A percentile compares a stretch with the other conserved stretches of the same genome.
Conservation (phyloP, 495 filamentous ascomycete genomes). For the Glonium stellatum region DNA sequence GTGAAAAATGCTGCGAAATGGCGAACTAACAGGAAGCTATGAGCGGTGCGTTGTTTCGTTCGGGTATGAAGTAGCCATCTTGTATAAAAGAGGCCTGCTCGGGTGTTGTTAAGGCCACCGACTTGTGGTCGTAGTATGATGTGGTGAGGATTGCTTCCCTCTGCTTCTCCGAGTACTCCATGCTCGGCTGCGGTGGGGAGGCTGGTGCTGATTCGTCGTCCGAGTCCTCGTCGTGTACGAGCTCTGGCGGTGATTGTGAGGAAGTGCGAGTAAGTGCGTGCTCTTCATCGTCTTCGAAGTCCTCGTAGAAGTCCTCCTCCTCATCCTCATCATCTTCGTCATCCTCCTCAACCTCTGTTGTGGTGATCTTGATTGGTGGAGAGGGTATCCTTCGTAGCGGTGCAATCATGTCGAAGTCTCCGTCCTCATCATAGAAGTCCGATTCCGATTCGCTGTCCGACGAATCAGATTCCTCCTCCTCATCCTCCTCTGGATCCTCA, state of each 20-base stretch:
- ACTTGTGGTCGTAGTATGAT: conserved; percentile 39
- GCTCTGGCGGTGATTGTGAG: conserved; percentile 68
- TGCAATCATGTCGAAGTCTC: conserved; percentile 33
- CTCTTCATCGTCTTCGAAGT: conserved; percentile 56
- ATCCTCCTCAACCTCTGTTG: conserved; percentile 35
- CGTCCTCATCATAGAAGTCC: conserved; percentile 32
- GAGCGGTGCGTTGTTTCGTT: conserved; percentile 29
- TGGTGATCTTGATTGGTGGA: conserved; percentile 38
- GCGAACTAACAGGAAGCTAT: conserved; percentile 24
- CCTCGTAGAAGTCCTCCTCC: conserved; percentile 60
- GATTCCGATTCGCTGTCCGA: conserved; percentile 32
- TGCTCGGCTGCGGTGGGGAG: conserved; percentile 63
- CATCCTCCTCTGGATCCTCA: conserved; percentile 66
- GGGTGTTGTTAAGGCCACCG: conserved; percentile 7
- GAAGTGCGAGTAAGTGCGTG: conserved; percentile 63
- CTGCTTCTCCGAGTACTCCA: conserved; percentile 62
- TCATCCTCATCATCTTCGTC: conserved; percentile 41
- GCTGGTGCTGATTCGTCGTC: conserved; percentile 73
- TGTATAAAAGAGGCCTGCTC: conserved; percentile 22
- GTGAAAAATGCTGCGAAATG: background rate
- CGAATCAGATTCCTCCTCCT: conserved; percentile 48
- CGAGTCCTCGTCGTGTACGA: conserved; percentile 65
- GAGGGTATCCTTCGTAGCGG: conserved; percentile 26
- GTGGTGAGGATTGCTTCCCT: conserved; percentile 46
- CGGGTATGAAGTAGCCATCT: conserved; percentile 28